Evolutionary conservation across 768 basidiomycete genomes (phyloP), one percentile per base, ranked within the genome.

Genomic region (Lepiota subincarnata): DNA sequence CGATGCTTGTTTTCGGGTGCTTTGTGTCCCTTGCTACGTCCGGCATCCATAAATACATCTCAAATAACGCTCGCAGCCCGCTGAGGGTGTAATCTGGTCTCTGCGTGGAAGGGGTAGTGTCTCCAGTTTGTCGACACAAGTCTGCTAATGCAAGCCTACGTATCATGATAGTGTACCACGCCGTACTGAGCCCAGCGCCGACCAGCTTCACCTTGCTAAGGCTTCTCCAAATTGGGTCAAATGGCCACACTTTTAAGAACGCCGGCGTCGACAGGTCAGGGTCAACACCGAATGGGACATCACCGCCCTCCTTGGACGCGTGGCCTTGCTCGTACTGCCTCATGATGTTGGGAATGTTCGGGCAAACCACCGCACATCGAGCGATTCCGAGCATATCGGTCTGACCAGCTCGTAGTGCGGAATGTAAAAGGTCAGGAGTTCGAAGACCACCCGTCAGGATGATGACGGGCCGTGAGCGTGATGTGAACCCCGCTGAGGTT

Each of bases 391-490:
- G 72, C 19, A 94, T 72, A 65, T 95, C 78, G 0, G 90, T 80
- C 54, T 91, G 81, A 4, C 68, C 68, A 7, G 77, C 68, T 0
- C 62, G 57, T 13, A 92, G 73, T 1, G 80, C 87, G 13, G 69
- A 64, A 10, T 73, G 66, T 36, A 93, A 71, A 26, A 81, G 75
- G 0, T 75, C 67, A 13, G 81, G 79, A 0, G 84, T 81, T 19
- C 77, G 73, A 37, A 96, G 77, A 19, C 90, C 91, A 24, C 92
- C 92, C 0, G 92, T 94, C 22, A 95, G 78, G 24, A 94, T 71
- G 58, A 94, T 73, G 6, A 87, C 71, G 1, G 92, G 89, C 2
- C 66, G 61, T 0, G 66, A 62, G 6, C 61, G 49, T 4, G 61
- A 55, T 2, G 66, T 58, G 16, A 34, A 34, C 48, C 53, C 53